Evolutionary conservation across 2,329 filamentous ascomycete genomes (phyloP), one percentile per base, ranked within the genome.

Genomic region (Simplicillium sp.): DNA sequence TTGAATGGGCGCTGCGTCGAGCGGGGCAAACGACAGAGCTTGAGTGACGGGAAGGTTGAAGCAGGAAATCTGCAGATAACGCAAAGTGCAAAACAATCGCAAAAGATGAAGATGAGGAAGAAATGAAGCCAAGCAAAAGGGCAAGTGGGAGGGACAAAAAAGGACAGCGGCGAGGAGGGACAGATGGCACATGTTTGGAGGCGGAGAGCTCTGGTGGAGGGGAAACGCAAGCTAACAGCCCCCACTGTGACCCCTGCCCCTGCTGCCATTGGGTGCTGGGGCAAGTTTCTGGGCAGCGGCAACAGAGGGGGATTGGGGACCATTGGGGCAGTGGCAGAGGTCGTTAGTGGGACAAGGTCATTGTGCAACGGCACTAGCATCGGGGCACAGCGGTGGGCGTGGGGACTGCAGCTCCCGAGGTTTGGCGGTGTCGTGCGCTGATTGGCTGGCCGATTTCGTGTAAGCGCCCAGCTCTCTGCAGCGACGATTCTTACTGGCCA

Each of bases 401-500:
- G 16, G 36, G 16, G 36, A n/a, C 36, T 16, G n/a, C 36, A 16
- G 17, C 16, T 20, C 16, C 13, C 3, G 17, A 37, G 36, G 7
- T 15, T n/a, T 12, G 11, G 25, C 36, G 9, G 16, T 28, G 16
- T n/a, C 12, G 16, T 13, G 14, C 20, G 20, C 20, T 41, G 18
- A 44, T 44, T 44, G 42, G 42, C 32, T 11, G 17, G 20, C 6
- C 9, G 6, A 25, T 25, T 25, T 25, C 20, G 29, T 38, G 42
- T 44, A 44, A 41, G 42, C 42, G 42, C 42, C 38, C 18, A 38
- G 17, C 38, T 38, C 25, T 38, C 34, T 31, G 28, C 35, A 28
- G 31, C 29, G 29, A 13, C 38, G n/a, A 9, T 32, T 44, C 29
- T 41, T 34, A 44, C 18, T 44, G 42, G 42, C 37, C 25, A 29